Evolutionary conservation across 768 basidiomycete species (phyloP).

Genomic region (Boletus pseudo-olivaceus): DNA sequence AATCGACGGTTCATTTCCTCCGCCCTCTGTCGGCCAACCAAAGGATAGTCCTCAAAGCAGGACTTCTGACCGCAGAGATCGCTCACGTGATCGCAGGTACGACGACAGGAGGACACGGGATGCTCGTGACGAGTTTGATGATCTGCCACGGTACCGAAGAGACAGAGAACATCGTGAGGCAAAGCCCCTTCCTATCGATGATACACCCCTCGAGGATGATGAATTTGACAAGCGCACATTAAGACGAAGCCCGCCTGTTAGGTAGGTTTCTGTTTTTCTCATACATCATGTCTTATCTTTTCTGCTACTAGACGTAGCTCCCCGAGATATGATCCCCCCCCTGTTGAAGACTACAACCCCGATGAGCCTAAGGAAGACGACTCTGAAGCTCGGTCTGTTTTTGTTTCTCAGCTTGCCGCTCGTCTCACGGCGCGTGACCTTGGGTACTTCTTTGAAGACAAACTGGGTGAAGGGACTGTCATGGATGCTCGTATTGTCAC

Average conservation of each 20-base stretch:
- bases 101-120: constrained; percentile 45
- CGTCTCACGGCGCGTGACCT: constrained; percentile 95
- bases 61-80: constrained; percentile 42
- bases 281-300: constrained; percentile 6
- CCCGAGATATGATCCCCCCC: constrained; percentile 63
- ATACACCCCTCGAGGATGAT: constrained; percentile 34
- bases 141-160: constrained; percentile 42
- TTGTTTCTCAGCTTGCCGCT: constrained; percentile 97
- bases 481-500: constrained; percentile 97
- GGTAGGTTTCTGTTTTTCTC: constrained; percentile 34
- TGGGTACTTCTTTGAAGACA: constrained; percentile 98
- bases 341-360: constrained; percentile 68
- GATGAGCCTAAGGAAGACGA: constrained; percentile 95
- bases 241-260: constrained; percentile 36
- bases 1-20: constrained; percentile 41
- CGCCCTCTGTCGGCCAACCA: constrained; percentile 35
- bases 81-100: constrained; percentile 54
- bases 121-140: constrained; percentile 62
- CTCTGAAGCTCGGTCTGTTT: constrained; percentile 96
- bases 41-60: constrained; percentile 50
- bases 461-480: constrained; percentile 89
- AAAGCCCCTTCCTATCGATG: constrained; percentile 40
- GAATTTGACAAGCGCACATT: constrained; percentile 36
- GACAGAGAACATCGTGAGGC: constrained; percentile 43
- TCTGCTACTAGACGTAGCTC: constrained; percentile 54